Evolutionary conservation across 75 land plant species (phyloP), one percentile per base, ranked within the genome.

Genomic region (Larix kaempferi): DNA sequence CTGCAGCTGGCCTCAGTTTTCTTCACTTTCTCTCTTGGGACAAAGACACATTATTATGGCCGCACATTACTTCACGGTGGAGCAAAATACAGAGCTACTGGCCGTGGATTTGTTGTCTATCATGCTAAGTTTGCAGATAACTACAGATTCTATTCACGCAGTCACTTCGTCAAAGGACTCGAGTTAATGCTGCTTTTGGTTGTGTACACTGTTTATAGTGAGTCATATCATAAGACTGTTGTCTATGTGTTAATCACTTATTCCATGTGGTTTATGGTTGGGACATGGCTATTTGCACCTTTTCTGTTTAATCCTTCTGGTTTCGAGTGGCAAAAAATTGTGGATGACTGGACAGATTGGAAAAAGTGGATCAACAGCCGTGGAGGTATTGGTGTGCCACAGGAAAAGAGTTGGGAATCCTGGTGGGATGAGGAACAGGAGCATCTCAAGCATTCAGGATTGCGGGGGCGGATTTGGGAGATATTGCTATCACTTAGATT

Each of bases 261-360:
- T 73, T 98, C 99, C 15, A 90, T 95, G 93, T 98, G 99, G 99
- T 97, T 97, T 76, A 81, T 97, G 79, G 99, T 97, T 67, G 89
- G 82, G 25, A 91, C 98, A 13, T 97, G 99, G 99, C 88, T 97
- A 27, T 97, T 97, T 87, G 99, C 96, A 55, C 99, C 99, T 44
- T 97, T 95, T 78, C 74, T 97, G 25, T 97, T 97, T 88, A 97
- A 97, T 78, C 99, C 99, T 14, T 97, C 99, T 71, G 98, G 95
- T 17, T 97, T 97, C 79, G 99, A 97, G 55, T 97, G 99, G 99
- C 98, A 97, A 73, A 97, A 97, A 74, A 97, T 91, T 44, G 99
- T 97, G 26, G 98, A 97, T 69, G 99, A 97, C 74, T 97, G 98
- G 98, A 91, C 93, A 52, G 98, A 98, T 15, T 98, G 99, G 99